Evolutionary conservation across 352 stramenopile genomes (phyloP), one percentile per base, ranked within the genome.

Genomic region (Pythium aquatile): DNA sequence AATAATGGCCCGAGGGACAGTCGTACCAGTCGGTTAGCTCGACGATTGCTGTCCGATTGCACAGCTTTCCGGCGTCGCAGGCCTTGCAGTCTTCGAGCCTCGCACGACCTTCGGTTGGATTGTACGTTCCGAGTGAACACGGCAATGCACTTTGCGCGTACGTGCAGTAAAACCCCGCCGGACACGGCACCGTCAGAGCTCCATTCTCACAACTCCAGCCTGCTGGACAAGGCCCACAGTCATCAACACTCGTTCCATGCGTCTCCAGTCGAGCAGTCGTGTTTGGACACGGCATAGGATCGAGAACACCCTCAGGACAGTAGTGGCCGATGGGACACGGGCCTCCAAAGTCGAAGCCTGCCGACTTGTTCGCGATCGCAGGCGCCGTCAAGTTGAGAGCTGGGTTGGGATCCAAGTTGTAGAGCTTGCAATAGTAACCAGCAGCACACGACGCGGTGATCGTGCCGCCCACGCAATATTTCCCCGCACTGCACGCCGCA

Each of bases 181-280:
- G 81, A 61, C 90, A 97, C 1, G 65, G 55, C 11, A 87, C 69
- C 1, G 81, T 93, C 11, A 71, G 69, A 2, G 81, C 85, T 7
- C 89, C 88, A 24, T 86, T 77, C 5, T 83, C 70, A 49, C 94
- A 98, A 44, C 80, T 97, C 68, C 86, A 94, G 5, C 93, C 93
- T 14, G 83, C 80, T n/a, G 86, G 79, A 67, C 93, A 98, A 7
- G 71, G 71, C 0, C 75, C 83, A 40, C 86, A 93, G 55, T 93
- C 83, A n/a, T 78, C 75, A 16, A 85, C 32, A 16, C 72, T 78
- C 32, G 75, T 68, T 0, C 75, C 82, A n/a, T 83, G 69, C 0
- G 69, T 81, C 47, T 87, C 70, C 1, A 91, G 52, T 0, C 80
- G 70, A 40, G 85, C 85, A 3, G 77, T 81, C 6, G 75, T 79